Conservation (phyloP, 805 yeast species). For the Kluyveromyces nonfermentans region DNA sequence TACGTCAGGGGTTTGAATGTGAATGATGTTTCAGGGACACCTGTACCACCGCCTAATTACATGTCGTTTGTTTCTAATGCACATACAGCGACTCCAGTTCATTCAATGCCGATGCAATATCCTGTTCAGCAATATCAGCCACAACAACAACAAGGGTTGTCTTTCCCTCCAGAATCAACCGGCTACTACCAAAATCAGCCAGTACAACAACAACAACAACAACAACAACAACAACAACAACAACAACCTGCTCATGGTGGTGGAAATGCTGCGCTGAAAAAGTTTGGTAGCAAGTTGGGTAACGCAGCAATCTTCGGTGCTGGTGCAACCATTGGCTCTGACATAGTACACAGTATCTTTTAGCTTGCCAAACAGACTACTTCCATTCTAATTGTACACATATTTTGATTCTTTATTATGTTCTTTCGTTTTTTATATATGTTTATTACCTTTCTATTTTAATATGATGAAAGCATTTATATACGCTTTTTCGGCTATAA, state of each 20-base stretch:
- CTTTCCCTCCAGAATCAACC: conserved; percentile 43
- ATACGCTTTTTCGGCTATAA: conserved; percentile 1
- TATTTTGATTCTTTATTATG: not conserved
- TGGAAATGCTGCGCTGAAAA: conserved; percentile 34
- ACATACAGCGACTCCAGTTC: conserved; percentile 20
- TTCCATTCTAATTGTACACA: not conserved
- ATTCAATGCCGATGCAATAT: conserved; percentile 2
- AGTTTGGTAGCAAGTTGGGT: conserved; percentile 73
- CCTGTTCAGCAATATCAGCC: conserved; percentile 18
- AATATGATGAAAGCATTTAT: not conserved
- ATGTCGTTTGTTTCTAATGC: conserved; percentile 10
- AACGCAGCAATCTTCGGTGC: conserved; percentile 95
- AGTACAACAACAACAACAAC: conserved; percentile 26
- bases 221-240: conserved; percentile 26
- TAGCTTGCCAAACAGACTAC: conserved; percentile 16
- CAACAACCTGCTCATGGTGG: conserved; percentile 26
- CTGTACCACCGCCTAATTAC: conserved; percentile 8
- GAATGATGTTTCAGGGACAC: not conserved
- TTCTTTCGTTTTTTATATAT: not conserved
- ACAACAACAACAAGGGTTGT: no score
- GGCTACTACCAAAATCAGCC: conserved; percentile 36
- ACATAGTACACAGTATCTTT: conserved; percentile 65
- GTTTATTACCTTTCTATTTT: not conserved
- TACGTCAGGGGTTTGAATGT: conserved; percentile 44
- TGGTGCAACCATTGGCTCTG: conserved; percentile 89